These are phyloP conservation scores for Lobosporangium transversale DNA, from an alignment of 192 early-diverging fungal genomes.

Conservation along the genomic window DNA sequence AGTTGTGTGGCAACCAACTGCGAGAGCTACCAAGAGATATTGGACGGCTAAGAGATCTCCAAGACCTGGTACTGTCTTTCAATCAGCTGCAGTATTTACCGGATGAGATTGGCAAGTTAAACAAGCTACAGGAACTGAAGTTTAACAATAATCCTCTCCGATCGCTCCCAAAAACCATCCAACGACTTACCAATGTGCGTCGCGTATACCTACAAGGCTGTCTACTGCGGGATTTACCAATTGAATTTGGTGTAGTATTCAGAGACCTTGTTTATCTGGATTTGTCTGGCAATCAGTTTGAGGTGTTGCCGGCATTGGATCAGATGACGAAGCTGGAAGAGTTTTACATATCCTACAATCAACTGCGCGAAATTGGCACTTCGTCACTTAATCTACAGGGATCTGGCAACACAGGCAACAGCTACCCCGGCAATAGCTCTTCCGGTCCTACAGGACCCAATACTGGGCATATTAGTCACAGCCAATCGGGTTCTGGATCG, in stretches of 20 bases:
- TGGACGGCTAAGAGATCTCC: slow-evolving; percentile 52
- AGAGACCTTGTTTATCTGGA: slow-evolving; percentile 46
- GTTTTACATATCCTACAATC: slow-evolving; percentile 55
- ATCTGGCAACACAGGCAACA: slow-evolving; percentile 16
- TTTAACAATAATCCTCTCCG: slow-evolving; percentile 55
- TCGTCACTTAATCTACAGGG: slow-evolving; percentile 37
- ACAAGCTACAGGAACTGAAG: slow-evolving; percentile 54
- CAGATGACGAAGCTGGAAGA: slow-evolving; percentile 52
- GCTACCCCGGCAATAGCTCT: slow-evolving; percentile 1
- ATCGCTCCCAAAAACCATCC: slow-evolving; percentile 43
- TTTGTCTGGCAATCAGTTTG: slow-evolving; percentile 54
- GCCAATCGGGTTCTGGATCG: slow-evolving; percentile 6
- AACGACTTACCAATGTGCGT: slow-evolving; percentile 30
- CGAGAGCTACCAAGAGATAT: slow-evolving; percentile 53
- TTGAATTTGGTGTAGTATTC: slow-evolving; percentile 53
- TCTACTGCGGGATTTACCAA: slow-evolving; percentile 47
- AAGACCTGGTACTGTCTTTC: slow-evolving; percentile 63
- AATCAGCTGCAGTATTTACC: slow-evolving; percentile 58
- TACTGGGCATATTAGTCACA: slow-evolving; percentile 1
- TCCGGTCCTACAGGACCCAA: slow-evolving; percentile 18
- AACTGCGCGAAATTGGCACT: slow-evolving; percentile 45
- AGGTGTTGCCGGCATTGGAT: slow-evolving; percentile 49
- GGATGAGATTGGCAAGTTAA: slow-evolving; percentile 54
- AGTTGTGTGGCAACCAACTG: slow-evolving; percentile 61
- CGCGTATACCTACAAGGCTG: slow-evolving; percentile 55